phyloP scores from a whole-genome alignment of 108 stramenopile genomes.

The Pinguiococcus pyrenoidosus region DNA sequence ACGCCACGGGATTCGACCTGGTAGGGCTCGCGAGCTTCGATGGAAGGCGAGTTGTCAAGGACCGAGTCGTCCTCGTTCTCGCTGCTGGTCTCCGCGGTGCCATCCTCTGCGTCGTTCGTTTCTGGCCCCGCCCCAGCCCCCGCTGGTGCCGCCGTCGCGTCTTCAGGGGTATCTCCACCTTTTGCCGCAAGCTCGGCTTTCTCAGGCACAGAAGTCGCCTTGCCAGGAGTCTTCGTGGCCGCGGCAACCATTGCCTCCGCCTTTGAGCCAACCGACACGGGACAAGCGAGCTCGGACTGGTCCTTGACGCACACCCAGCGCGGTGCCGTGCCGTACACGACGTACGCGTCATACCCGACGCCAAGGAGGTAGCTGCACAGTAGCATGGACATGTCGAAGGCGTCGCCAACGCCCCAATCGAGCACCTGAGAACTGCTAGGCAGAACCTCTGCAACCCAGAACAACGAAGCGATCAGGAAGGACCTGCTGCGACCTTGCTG shows the following conservation, averaged over 20 bases:
- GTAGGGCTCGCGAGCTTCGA: no score
- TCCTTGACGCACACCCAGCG: constrained; percentile 8
- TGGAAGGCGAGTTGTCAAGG: no score
- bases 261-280: no score
- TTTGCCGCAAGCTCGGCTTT: no score
- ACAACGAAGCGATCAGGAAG: no score
- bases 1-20: background rate
- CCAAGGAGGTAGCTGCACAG: constrained; percentile 51
- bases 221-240: no score
- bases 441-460: no score
- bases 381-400: constrained; percentile 49
- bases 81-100: background rate
- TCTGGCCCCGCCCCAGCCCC: background rate
- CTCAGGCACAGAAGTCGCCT: no score
- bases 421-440: constrained; percentile 41
- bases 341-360: constrained; percentile 63
- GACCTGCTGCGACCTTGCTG: no score
- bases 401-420: constrained; percentile 47
- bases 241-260: no score
- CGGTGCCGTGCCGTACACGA: constrained; percentile 40
- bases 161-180: no score
- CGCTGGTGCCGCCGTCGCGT: background rate
- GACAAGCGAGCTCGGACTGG: background rate
- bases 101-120: background rate
- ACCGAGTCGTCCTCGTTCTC: constrained; percentile 7